A percentile compares a stretch with the other conserved stretches of the same genome.
These are phyloP conservation scores for Earliella scabrosa DNA, from an alignment of 1,284 basidiomycete genomes.

Conservation along the genomic window DNA sequence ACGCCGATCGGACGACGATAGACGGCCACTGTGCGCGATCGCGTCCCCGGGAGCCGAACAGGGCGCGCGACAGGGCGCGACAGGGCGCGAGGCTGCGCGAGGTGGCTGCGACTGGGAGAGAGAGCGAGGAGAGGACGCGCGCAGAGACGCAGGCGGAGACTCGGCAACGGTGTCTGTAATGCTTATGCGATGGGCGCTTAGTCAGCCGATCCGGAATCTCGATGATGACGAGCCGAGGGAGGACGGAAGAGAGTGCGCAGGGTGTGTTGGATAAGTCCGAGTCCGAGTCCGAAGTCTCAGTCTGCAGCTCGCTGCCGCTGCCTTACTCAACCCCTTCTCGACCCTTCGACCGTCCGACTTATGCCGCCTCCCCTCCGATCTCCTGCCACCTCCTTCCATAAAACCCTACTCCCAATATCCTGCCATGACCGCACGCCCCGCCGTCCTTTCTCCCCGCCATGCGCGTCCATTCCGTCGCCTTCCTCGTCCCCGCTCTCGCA, in stretches of 20 bases:
- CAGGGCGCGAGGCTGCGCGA: too few species aligned
- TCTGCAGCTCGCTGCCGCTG: not conserved
- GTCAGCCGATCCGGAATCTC: slow-evolving; percentile 15
- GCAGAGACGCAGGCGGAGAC: not conserved
- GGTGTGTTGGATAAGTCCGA: slow-evolving; percentile 1
- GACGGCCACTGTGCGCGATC: too few species aligned
- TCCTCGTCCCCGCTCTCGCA: slow-evolving; percentile 38
- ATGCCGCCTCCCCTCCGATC: slow-evolving; percentile 24
- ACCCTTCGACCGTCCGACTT: slow-evolving; percentile 30
- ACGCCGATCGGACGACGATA: too few species aligned
- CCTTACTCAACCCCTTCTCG: slow-evolving; percentile 25
- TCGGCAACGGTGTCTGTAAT: not conserved
- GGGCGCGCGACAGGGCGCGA: too few species aligned
- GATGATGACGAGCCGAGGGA: slow-evolving; percentile 4
- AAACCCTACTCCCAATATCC: slow-evolving; percentile 8
- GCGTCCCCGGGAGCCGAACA: too few species aligned
- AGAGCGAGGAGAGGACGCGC: not conserved
- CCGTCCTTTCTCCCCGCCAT: slow-evolving; percentile 34
- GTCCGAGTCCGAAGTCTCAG: slow-evolving; percentile 9
- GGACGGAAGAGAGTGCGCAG: slow-evolving; percentile 15
- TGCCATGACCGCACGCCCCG: slow-evolving; percentile 17
- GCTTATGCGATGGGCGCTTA: slow-evolving; percentile 1
- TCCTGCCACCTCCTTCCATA: slow-evolving; percentile 14
- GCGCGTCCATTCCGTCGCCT: slow-evolving; percentile 35
- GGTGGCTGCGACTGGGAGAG: too few species aligned